A percentile compares a stretch with the other conserved stretches of the same genome.
phyloP scores from a whole-genome alignment of 306 rosid species.

The Acacia acuminata region DNA sequence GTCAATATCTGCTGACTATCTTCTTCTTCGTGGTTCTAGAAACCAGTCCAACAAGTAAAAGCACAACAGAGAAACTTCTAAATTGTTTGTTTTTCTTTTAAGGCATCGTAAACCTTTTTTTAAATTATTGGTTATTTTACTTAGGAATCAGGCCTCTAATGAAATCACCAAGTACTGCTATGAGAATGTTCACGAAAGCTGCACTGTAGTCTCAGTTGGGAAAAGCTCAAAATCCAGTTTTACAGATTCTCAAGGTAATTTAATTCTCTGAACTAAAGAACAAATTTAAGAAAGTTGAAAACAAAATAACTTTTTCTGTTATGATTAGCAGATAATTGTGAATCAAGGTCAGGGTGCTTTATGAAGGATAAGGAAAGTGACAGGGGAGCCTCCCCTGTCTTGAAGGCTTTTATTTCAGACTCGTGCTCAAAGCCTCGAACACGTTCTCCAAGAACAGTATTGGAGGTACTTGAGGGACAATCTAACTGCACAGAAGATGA shows the following conservation, averaged over 20 bases:
- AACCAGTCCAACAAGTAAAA: constrained; percentile 54
- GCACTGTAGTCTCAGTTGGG: constrained; percentile 62
- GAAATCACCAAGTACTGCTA: constrained; percentile 65
- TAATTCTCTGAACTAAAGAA: background rate
- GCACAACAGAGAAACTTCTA: background rate
- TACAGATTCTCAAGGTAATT: constrained; percentile 57
- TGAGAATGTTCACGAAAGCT: constrained; percentile 61
- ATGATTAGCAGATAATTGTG: constrained; percentile 32
- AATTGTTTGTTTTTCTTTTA: constrained; percentile 1
- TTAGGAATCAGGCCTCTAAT: constrained; percentile 42
- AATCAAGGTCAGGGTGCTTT: constrained; percentile 38
- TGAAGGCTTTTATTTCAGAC: constrained; percentile 38
- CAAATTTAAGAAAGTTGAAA: too few species aligned
- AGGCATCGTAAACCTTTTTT: background rate
- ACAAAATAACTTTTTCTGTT: constrained; percentile 3
- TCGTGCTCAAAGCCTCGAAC: constrained; percentile 33
- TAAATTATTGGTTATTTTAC: background rate
- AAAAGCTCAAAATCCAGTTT: constrained; percentile 37
- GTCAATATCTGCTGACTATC: constrained; percentile 67
- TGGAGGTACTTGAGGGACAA: constrained; percentile 53
- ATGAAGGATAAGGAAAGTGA: constrained; percentile 31
- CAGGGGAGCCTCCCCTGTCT: constrained; percentile 38
- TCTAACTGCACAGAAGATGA: constrained; percentile 82
- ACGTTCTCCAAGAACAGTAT: constrained; percentile 60
- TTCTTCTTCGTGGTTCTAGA: constrained; percentile 73